Evolutionary conservation across 164 flowering plant genomes (phyloP).

Genomic region (Tinospora cordifolia): DNA sequence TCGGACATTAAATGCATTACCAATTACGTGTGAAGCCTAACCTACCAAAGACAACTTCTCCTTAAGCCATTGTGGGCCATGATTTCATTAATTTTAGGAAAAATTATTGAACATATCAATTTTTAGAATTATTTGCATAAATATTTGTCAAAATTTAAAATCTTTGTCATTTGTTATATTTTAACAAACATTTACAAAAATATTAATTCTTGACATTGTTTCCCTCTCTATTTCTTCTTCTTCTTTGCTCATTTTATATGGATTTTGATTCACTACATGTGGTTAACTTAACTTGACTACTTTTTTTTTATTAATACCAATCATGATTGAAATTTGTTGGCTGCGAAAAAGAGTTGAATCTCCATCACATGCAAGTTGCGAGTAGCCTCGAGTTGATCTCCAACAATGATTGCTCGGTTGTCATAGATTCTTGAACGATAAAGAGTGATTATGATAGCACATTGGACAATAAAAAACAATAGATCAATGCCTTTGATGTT

Average conservation of each 20-base stretch:
- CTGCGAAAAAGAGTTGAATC: slow-evolving; percentile 73
- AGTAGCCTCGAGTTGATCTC: slow-evolving; percentile 57
- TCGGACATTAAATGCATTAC: no score
- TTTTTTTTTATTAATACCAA: background rate
- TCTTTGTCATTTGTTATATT: no score
- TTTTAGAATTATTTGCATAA: no score
- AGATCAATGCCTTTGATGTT: slow-evolving; percentile 84
- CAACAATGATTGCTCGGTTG: slow-evolving; percentile 92
- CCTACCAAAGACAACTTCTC: no score
- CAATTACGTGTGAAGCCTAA: no score
- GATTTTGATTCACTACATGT: background rate
- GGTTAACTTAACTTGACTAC: no score
- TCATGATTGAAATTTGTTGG: slow-evolving; percentile 73
- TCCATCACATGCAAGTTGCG: slow-evolving; percentile 34
- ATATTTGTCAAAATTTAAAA: no score
- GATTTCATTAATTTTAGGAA: no score
- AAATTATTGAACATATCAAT: no score
- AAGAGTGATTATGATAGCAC: slow-evolving; percentile 99
- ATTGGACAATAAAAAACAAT: slow-evolving; percentile 90
- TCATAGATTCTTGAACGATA: slow-evolving; percentile 99
- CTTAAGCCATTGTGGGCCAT: no score
- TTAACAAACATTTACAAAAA: no score
- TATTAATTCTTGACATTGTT: no score
- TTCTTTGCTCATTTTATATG: background rate
- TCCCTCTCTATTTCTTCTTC: background rate